These are phyloP conservation scores for Metschnikowia cubensis DNA, from an alignment of 805 yeast genomes.

Conservation along the genomic window DNA sequence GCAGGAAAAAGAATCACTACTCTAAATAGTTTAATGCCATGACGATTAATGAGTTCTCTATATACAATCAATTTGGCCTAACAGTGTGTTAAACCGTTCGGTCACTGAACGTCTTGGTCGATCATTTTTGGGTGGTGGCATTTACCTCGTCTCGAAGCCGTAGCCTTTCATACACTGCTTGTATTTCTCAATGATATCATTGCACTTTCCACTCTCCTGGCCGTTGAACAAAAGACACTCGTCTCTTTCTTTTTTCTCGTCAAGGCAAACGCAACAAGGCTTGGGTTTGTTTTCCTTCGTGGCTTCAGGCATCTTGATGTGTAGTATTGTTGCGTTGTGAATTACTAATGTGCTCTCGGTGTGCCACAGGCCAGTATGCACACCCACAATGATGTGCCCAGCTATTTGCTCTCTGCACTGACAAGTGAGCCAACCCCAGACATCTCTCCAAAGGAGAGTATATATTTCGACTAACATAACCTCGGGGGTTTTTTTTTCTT, in stretches of 20 bases:
- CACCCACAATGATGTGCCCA: background rate
- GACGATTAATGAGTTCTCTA: background rate
- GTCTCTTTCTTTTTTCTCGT: conserved; percentile 77
- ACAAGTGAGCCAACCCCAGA: background rate
- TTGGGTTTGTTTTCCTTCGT: conserved; percentile 57
- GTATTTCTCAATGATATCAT: conserved; percentile 64
- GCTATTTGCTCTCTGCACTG: background rate
- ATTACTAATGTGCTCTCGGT: conserved; percentile 2
- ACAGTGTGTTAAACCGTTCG: too few species aligned
- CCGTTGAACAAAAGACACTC: conserved; percentile 83
- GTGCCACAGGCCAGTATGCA: conserved; percentile 1
- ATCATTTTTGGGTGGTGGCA: background rate
- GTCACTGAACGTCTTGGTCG: background rate
- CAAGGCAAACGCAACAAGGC: conserved; percentile 95
- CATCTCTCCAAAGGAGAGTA: background rate
- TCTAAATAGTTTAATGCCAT: background rate
- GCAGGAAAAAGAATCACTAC: background rate
- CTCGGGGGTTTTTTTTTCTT: background rate
- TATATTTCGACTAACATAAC: background rate
- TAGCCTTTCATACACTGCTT: conserved; percentile 88
- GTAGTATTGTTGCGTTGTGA: background rate
- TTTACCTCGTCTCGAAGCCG: conserved; percentile 58
- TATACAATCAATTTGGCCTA: background rate
- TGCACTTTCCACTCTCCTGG: conserved; percentile 79
- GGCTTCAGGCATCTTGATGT: conserved; percentile 8